Evolutionary conservation across 352 stramenopile species (phyloP), one percentile per base, ranked within the genome.

Genomic region (Globisporangium heterothallicum): DNA sequence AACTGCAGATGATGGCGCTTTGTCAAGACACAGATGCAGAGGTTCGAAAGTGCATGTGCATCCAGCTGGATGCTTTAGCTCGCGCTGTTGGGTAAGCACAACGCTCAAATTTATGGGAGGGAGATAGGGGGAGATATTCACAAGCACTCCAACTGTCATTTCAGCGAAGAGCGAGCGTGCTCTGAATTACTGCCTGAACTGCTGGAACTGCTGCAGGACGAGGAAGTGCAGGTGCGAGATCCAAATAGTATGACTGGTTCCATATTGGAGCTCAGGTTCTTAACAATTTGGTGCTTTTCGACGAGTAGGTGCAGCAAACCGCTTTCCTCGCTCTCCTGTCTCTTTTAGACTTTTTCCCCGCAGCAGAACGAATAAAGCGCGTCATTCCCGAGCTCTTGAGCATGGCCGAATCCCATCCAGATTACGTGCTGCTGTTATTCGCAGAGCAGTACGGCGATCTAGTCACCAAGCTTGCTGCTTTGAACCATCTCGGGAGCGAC

Each of bases 1-100:
- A 38, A n/a, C n/a, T 38, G 32, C 32, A 92, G 79, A 92, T 91
- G 82, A 89, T 92, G 72, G 74, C 70, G 0, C 53, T 92, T 25
- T 92, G 82, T 41, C 82, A 92, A 70, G 82, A 92, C 42, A 92
- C 82, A 4, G 82, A 92, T 40, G 76, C 79, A 10, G 82, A 92
- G 63, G 77, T 92, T 24, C 79, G 82, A 22, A 83, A 67, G 51
- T 91, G 74, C 53, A 92, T 92, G 82, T 91, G 82, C 45, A 75
- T 92, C 49, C 82, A 92, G 49, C 54, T 92, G 12, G 82, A 92
- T 52, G 78, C 71, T 0, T 56, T 92, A 4, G 82, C 79, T 24
- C 62, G 82, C 22, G 75, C 79, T 38, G 67, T 92, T 10, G 72
- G 82, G 82, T 92, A 64, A 41, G 45, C 2, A 22, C 30, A 32